Base-by-base conservation (phyloP, 306 rosid genomes). In the Hippophae rhamnoides region DNA sequence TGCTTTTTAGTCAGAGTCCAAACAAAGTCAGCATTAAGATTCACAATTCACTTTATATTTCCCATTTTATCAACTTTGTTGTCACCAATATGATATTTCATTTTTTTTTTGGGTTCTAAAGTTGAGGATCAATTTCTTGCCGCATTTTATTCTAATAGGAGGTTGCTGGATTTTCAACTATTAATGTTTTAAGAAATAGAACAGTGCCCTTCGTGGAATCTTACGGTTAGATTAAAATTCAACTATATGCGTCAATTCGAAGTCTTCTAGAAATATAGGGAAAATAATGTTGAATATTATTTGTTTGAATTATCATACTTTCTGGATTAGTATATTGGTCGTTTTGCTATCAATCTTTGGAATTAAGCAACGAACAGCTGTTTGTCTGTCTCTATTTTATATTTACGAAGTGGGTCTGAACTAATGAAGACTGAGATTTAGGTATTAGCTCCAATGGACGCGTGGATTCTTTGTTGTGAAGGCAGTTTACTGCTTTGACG, bases 261-360 rank as follows among this genome's bases (percentile, higher is more conserved):
- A 43, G 46, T 44, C 49, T 56, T 60, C 49, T 54, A 63, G 51
- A 48, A 56, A 41, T 67, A 8, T 60, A 55, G 46, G 44, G 31
- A 9, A 47, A n/a, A 59, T 6, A 41, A 12, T 41, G 9, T 38
- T 49, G 10, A 42, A 56, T 53, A 54, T 60, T 12, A 13, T 10
- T 61, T 13, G 8, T 67, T 57, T 60, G 60, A 72, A 71, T 64
- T 52, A 56, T 59, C 65, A 62, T 67, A 10, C 45, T 66, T 60
- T 23, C 38, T 18, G 45, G 48, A 52, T 52, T 57, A 40, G 31
- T 60, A 60, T 54, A 62, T 62, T 58, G 65, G 64, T 67, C 13
- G 18, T 50, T 44, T 38, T 50, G 31, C 52, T 45, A 47, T 51
- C 11, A 27, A n/a, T 69, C 76, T 67, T 70, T n/a, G 54, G 68